These are phyloP conservation scores for Oleoguttula mirabilis DNA, from an alignment of 495 filamentous ascomycete genomes.

Conservation along the genomic window DNA sequence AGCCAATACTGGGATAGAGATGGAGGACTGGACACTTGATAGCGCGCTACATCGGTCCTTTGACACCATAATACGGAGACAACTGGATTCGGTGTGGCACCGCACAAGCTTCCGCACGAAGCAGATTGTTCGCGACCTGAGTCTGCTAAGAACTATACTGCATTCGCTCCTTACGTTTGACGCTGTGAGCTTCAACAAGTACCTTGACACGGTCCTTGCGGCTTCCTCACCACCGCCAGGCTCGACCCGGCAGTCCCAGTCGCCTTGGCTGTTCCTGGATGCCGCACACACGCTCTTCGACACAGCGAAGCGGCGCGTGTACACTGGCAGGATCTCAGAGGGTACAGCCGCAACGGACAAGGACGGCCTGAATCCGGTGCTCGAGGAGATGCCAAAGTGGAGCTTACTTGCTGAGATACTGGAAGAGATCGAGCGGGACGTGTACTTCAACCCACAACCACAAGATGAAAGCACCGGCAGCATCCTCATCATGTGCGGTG, in stretches of 20 bases:
- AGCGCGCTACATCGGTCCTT: conserved; percentile 89
- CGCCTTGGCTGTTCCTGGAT: conserved; percentile 93
- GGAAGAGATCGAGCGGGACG: conserved; percentile 84
- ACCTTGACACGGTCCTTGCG: conserved; percentile 86
- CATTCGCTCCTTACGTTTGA: conserved; percentile 77
- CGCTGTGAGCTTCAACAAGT: conserved; percentile 80
- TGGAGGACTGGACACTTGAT: conserved; percentile 96
- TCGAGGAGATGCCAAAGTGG: conserved; percentile 96
- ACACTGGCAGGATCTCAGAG: conserved; percentile 50
- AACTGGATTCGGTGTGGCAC: conserved; percentile 95
- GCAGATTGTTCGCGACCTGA: conserved; percentile 83
- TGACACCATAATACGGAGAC: conserved; percentile 74
- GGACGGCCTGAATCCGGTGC: conserved; percentile 67
- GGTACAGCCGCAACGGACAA: conserved; percentile 33
- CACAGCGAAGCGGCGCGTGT: conserved; percentile 82
- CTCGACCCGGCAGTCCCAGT: conserved; percentile 74
- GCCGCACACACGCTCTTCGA: conserved; percentile 90
- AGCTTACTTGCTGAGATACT: conserved; percentile 70
- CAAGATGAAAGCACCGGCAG: conserved; percentile 82
- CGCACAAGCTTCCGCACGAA: conserved; percentile 87
- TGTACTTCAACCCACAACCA: conserved; percentile 63
- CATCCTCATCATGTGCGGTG: conserved; percentile 89
- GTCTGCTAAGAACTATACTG: conserved; percentile 73
- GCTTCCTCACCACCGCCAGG: conserved; percentile 82
- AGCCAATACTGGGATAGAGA: conserved; percentile 73